phyloP scores from a whole-genome alignment of 495 filamentous ascomycete genomes.

The Trichoderma erinaceum region DNA sequence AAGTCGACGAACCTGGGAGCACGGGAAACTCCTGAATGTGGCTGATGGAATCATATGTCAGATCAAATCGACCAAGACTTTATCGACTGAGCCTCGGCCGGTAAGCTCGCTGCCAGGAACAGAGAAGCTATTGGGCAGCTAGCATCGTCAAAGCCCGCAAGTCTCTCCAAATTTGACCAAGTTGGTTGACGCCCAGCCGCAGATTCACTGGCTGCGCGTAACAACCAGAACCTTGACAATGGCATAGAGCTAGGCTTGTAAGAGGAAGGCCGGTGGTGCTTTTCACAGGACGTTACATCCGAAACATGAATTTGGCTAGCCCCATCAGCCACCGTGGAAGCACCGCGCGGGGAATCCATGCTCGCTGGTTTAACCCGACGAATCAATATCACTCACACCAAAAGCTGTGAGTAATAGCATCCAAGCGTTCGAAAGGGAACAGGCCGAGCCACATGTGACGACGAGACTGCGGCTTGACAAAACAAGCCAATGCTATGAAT shows the following conservation, averaged over 20 bases:
- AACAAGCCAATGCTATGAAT: background rate
- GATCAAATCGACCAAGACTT: background rate
- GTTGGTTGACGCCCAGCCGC: background rate
- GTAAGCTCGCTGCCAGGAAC: background rate
- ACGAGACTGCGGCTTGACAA: background rate
- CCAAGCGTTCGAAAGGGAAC: background rate
- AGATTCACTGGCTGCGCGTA: background rate
- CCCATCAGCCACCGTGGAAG: background rate
- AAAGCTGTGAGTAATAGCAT: background rate
- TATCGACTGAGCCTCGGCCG: background rate
- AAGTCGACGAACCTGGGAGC: background rate
- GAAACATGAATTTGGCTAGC: background rate
- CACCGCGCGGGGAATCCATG: background rate
- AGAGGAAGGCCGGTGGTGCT: background rate
- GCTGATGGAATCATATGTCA: background rate
- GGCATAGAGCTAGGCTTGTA: background rate
- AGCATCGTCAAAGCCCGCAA: background rate
- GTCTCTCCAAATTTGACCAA: background rate
- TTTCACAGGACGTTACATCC: background rate
- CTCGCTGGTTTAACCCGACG: background rate
- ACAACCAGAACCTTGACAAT: too few species aligned
- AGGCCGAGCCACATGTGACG: conserved; percentile 1
- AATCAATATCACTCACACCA: background rate
- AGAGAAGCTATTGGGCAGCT: background rate
- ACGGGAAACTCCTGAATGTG: background rate